Conservation (phyloP, 345 rosid species). For the Eucalyptus virginea region DNA sequence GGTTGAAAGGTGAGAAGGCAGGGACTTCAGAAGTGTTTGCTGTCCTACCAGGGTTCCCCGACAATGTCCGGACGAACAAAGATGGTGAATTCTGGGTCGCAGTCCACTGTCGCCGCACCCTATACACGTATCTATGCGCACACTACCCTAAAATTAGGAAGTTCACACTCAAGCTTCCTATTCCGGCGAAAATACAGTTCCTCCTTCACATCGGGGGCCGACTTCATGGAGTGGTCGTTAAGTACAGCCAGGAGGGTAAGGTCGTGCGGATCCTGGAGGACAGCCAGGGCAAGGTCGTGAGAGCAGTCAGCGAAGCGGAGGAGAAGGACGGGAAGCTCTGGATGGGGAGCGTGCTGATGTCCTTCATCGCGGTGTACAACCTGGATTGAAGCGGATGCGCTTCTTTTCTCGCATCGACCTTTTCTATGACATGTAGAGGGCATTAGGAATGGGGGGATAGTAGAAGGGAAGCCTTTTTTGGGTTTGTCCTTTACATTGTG, state of each 20-base stretch:
- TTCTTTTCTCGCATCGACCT: background rate
- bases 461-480: background rate
- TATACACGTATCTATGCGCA: constrained; percentile 21
- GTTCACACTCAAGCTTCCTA: constrained; percentile 57
- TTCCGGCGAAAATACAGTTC: constrained; percentile 40
- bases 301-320: constrained; percentile 74
- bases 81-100: constrained; percentile 95
- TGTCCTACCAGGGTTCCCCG: constrained; percentile 66
- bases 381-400: constrained; percentile 1
- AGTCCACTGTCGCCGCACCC: constrained; percentile 39
- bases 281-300: constrained; percentile 67
- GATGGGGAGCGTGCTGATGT: constrained; percentile 93
- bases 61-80: constrained; percentile 63
- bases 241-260: constrained; percentile 78
- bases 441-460: background rate
- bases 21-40: constrained; percentile 73
- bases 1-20: constrained; percentile 85
- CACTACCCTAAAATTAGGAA: constrained; percentile 38
- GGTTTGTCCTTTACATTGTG: background rate
- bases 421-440: background rate
- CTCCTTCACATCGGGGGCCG: constrained; percentile 38
- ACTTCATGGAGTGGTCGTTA: constrained; percentile 34
- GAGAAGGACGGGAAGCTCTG: constrained; percentile 90
- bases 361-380: constrained; percentile 59
- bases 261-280: constrained; percentile 65